Conservation (phyloP, 2,329 filamentous ascomycete species). For the Paraconiothyrium sp. region DNA sequence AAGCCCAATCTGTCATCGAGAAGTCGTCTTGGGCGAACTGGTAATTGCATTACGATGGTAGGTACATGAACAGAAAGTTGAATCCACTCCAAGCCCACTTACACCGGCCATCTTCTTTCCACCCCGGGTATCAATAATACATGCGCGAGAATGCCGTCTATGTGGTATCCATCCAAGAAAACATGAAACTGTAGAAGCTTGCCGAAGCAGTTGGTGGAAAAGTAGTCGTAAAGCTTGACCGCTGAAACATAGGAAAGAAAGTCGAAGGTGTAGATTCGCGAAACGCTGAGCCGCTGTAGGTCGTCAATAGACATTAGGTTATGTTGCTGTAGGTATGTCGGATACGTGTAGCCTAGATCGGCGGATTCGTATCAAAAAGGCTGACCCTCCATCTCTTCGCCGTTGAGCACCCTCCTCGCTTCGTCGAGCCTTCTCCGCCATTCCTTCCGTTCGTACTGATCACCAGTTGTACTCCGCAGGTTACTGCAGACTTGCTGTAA, state of each 20-base stretch:
- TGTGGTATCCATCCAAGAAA: slow-evolving; percentile 14
- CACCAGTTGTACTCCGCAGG: slow-evolving; percentile 58
- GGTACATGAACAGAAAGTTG: slow-evolving; percentile 18
- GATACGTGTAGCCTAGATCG: slow-evolving; percentile 13
- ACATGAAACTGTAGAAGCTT: slow-evolving; percentile 13
- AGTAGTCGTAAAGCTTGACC: slow-evolving; percentile 7
- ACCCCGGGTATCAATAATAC: slow-evolving; percentile 48
- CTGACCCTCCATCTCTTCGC: slow-evolving; percentile 54
- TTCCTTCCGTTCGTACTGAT: slow-evolving; percentile 67
- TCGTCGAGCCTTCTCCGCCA: slow-evolving; percentile 78
- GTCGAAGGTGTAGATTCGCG: slow-evolving; percentile 10
- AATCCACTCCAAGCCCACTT: slow-evolving; percentile 24
- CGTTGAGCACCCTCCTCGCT: slow-evolving; percentile 77
- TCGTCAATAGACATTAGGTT: slow-evolving; percentile 43
- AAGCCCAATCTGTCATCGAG: slow-evolving; percentile 12
- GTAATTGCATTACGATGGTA: slow-evolving; percentile 16
- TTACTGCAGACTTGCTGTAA: slow-evolving; percentile 63
- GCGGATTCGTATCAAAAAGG: slow-evolving; percentile 28
- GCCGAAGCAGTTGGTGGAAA: slow-evolving; percentile 6
- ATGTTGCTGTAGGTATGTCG: slow-evolving; percentile 17
- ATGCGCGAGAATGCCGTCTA: slow-evolving; percentile 17
- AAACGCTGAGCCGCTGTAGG: slow-evolving; percentile 37
- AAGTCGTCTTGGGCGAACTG: background rate
- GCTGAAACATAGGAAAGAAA: slow-evolving; percentile 10
- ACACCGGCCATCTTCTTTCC: slow-evolving; percentile 30